phyloP scores from a whole-genome alignment of 176 grass and related monocot species.

The Alloteropsis semialata region DNA sequence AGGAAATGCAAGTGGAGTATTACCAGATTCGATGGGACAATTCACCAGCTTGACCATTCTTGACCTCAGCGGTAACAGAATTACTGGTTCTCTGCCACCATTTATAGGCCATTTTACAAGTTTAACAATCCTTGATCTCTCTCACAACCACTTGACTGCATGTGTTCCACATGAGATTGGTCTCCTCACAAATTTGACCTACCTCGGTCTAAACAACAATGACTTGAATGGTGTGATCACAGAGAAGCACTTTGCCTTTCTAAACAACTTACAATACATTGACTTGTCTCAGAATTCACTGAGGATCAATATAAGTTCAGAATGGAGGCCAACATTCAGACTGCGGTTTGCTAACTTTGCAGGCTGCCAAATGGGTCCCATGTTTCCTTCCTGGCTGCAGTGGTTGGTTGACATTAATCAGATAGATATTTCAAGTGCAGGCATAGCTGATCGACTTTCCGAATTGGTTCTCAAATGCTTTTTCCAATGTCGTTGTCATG shows the following conservation, averaged over 20 bases:
- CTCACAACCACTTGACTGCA: background rate
- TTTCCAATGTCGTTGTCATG: background rate
- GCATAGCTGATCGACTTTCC: constrained; percentile 20
- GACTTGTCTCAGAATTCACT: no score
- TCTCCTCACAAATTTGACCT: background rate
- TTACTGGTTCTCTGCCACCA: background rate
- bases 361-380: no score
- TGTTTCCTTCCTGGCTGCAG: no score
- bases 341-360: no score
- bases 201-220: no score
- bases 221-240: no score
- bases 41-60: background rate
- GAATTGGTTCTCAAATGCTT: background rate
- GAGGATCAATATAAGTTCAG: no score
- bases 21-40: background rate
- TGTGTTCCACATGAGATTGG: background rate
- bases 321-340: no score
- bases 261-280: no score
- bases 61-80: background rate
- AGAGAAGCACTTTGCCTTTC: no score
- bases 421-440: no score
- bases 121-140: background rate
- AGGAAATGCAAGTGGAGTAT: background rate
- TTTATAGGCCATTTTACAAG: background rate
- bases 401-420: no score